Base-by-base conservation (phyloP, 2,329 filamentous ascomycete genomes). In the Microcyclospora pomicola region DNA sequence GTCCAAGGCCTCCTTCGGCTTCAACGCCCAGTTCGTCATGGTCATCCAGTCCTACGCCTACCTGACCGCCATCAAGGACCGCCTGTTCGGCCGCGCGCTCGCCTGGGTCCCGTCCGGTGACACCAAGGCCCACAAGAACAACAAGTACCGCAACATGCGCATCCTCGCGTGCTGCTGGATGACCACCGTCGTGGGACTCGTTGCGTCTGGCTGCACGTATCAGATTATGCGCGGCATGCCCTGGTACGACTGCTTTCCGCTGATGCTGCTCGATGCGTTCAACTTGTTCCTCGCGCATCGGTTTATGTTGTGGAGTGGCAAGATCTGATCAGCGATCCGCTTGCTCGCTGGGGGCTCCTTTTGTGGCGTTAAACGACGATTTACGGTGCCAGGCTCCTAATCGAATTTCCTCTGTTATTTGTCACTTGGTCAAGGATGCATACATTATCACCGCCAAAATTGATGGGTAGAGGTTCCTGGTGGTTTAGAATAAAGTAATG, bases 101-200 rank as follows among this genome's bases (percentile, higher is more conserved):
- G 49, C 58, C 9, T 64, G 62, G 62, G 60, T 58, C 1, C 58
- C 62, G 0, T 59, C 53, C 2, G 61, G 62, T 7, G 60, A 64
- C 39, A 51, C 51, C 24, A 63, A 63, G 42, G 59, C 58, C 2
- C 60, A 63, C 47, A 62, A 58, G 49, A 60, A 54, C 46, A 56
- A 63, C 54, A 62, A 63, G 48, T 64, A 62, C 44, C 53, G 60
- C 40, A 63, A 64, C 43, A 64, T 65, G 62, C 53, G 62, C 9
- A 48, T 63, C 9, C 49, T 64, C 5, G 59, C 57, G 39, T 60
- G 58, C 49, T 32, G 55, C 19, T 65, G 62, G 62, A 60, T 51
- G 9, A 42, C 59, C 3, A 33, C 47, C 6, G 50, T 55, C n/a
- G 44, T 57, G 7, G 57, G 55, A 2, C 54, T 53, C 11, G 53